Percentiles rank a stretch among this genome's conserved stretches.
phyloP scores from a whole-genome alignment of 495 filamentous ascomycete species.

The Jackrogersella minutella region DNA sequence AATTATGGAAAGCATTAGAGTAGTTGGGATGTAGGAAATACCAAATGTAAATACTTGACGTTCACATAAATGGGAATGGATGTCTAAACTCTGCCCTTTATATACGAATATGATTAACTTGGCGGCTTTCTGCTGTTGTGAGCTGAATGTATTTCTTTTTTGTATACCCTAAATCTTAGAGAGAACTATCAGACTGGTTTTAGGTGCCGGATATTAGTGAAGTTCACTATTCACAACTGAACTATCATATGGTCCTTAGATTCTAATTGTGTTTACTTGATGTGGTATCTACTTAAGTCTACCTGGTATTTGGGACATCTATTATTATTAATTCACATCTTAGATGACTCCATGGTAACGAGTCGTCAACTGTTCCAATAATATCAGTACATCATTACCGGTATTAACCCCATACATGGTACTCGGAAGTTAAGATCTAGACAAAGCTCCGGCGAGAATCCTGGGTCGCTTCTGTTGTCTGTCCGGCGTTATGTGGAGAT shows the following conservation, averaged over 20 bases:
- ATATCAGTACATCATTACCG: neutral
- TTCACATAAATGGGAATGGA: neutral
- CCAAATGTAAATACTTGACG: neutral
- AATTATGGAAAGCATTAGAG: conserved; percentile 40
- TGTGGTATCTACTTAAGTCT: too few species aligned
- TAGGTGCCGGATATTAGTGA: too few species aligned
- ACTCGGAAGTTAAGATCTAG: neutral
- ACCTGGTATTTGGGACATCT: too few species aligned
- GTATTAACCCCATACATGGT: neutral
- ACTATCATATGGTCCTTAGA: too few species aligned
- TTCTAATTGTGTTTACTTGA: too few species aligned
- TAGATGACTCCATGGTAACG: too few species aligned
- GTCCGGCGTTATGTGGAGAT: neutral
- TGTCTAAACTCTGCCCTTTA: neutral
- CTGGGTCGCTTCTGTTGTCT: neutral
- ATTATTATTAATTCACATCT: neutral
- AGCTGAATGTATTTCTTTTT: too few species aligned
- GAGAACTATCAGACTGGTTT: too few species aligned
- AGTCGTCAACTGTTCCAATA: neutral
- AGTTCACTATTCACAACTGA: too few species aligned
- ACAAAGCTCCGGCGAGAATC: neutral
- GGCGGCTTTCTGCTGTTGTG: too few species aligned
- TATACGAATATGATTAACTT: too few species aligned
- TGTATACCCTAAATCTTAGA: too few species aligned
- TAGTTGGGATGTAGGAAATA: neutral